Evolutionary conservation across 805 yeast genomes (phyloP), one percentile per base, ranked within the genome.

Genomic region (Ogataea glucozyma): DNA sequence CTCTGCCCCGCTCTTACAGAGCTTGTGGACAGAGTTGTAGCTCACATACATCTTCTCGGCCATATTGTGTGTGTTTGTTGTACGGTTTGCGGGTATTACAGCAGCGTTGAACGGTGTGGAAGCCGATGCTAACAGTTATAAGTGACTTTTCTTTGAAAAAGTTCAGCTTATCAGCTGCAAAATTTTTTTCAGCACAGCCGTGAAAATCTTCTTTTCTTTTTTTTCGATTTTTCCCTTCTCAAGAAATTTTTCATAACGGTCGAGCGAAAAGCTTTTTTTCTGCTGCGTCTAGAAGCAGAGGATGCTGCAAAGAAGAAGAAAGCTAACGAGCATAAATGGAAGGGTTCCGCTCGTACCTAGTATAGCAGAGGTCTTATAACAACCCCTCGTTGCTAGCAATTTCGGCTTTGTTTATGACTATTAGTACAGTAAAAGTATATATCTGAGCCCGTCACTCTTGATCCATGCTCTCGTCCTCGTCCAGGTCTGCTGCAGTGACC

Each of bases 11-110:
- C 65, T 46, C 66, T 85, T 88, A 62, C 95, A 88, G 46, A 85
- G 73, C 70, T 87, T 87, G 71, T 87, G 96, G 46, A 88, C 80
- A 58, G 81, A 75, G 69, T 87, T 83, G 74, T 87, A 87, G 16
- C 90, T 81, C 51, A 87, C 80, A 66, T 79, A 85, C 38, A 71
- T 56, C 57, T 77, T 79, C 26, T 75, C 73, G 5, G 62, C 51
- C 72, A 66, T 67, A 14, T 39, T 52, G 16, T 7, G 6, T 4
- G 16, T 26, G 23, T 20, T 26, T 39, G 13, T 29, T 23, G 22
- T 4, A n/a, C n/a, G n/a, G n/a, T n/a, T n/a, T n/a, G n/a, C n/a
- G n/a, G n/a, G n/a, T n/a, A n/a, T n/a, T n/a, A n/a, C n/a, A n/a
- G n/a, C n/a, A n/a, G n/a, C n/a, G n/a, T n/a, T n/a, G n/a, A n/a